phyloP scores from a whole-genome alignment of 2,329 filamentous ascomycete species.

The Alternaria postmessia region DNA sequence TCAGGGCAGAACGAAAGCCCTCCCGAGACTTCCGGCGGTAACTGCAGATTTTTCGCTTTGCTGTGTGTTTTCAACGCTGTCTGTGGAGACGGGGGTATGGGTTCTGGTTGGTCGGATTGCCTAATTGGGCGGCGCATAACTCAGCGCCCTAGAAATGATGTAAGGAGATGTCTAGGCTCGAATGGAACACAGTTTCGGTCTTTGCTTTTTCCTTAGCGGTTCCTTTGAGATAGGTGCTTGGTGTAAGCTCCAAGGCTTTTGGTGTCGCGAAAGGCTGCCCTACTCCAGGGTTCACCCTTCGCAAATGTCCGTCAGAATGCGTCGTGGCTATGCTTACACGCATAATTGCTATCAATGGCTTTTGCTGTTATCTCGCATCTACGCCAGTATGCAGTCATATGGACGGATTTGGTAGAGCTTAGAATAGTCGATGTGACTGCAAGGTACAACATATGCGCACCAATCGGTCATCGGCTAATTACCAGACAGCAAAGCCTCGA shows the following conservation, averaged over 20 bases:
- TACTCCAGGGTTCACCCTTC: not conserved
- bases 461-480: slow-evolving; percentile 4
- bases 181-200: slow-evolving; percentile 2
- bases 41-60: slow-evolving; percentile 11
- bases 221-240: not conserved
- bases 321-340: slow-evolving; percentile 3
- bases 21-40: slow-evolving; percentile 4
- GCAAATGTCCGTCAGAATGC: not conserved
- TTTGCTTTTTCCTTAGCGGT: not conserved
- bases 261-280: not conserved
- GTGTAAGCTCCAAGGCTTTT: not conserved
- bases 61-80: slow-evolving; percentile 4
- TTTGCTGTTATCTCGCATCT: slow-evolving; percentile 1
- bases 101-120: slow-evolving; percentile 15
- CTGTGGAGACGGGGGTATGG: not conserved
- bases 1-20: slow-evolving; percentile 7
- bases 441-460: slow-evolving; percentile 1
- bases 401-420: not conserved
- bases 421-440: slow-evolving; percentile 1
- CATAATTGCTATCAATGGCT: not conserved
- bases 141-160: slow-evolving; percentile 1
- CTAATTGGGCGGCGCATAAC: slow-evolving; percentile 8
- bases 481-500: not conserved
- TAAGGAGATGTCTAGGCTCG: slow-evolving; percentile 5
- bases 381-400: not conserved